Conservation (phyloP, 495 filamentous ascomycete species). For the Xylaria sp. region DNA sequence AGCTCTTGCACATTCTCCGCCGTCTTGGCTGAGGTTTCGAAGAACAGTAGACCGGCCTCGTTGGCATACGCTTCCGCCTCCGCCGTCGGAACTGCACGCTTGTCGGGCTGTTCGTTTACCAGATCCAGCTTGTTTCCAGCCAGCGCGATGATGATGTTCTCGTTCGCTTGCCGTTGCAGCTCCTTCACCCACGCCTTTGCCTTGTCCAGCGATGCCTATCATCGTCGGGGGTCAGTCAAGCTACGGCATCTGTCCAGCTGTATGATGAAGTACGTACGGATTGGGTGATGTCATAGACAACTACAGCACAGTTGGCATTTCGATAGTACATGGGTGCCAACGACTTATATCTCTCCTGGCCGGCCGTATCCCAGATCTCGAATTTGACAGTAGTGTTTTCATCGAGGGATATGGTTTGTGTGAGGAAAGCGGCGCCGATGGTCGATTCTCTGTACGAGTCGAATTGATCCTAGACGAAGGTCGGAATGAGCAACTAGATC, state of each 20-base stretch:
- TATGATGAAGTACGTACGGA: constrained; percentile 66
- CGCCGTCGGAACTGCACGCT: constrained; percentile 84
- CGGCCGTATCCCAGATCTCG: constrained; percentile 99
- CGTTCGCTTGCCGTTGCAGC: constrained; percentile 96
- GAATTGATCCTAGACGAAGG: constrained; percentile 84
- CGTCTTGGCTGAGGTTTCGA: constrained; percentile 97
- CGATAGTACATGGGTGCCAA: constrained; percentile 99
- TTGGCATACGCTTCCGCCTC: constrained; percentile 95
- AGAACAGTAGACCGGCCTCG: constrained; percentile 93
- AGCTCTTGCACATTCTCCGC: constrained; percentile 93
- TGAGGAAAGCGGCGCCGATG: constrained; percentile 98
- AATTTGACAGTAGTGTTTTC: constrained; percentile 99
- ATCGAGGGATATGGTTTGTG: constrained; percentile 96
- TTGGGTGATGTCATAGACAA: constrained; percentile 99
- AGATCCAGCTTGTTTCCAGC: constrained; percentile 98
- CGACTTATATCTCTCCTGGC: constrained; percentile 98
- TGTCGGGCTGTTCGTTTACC: constrained; percentile 86
- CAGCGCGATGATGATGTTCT: constrained; percentile 98
- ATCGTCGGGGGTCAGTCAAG: constrained; percentile 14
- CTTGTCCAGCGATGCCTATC: constrained; percentile 92
- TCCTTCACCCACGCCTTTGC: constrained; percentile 99
- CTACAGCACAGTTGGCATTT: constrained; percentile 98
- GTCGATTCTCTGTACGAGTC: constrained; percentile 99
- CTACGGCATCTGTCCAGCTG: constrained; percentile 21
- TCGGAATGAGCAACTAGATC: constrained; percentile 21